Evolutionary conservation across 225 moss, liverwort and hornwort genomes (phyloP), one percentile per base, ranked within the genome.

Genomic region (Straminergon stramineum): DNA sequence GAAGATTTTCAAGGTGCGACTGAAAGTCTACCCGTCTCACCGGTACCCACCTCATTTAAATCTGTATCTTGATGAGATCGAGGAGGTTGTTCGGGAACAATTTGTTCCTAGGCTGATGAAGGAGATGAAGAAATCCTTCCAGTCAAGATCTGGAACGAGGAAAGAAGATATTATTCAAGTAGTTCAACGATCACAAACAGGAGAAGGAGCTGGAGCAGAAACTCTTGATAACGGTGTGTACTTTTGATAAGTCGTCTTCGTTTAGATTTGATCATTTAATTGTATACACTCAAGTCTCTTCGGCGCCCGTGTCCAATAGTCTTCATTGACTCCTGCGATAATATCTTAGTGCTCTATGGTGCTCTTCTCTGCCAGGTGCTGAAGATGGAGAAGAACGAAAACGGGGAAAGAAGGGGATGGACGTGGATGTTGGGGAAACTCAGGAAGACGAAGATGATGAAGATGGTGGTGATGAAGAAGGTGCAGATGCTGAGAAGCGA

Each of bases 401-500:
- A 55, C 71, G 63, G 70, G 81, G 81, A 69, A 91, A 94, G 93
- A 81, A 92, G 85, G 87, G 85, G 81, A 76, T 88, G 89, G 92
- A 95, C 81, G 91, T 92, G 63, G 98, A 96, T 55, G 94, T 95
- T 78, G 93, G 93, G 70, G 96, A 96, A 86, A 91, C 92, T 69
- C 94, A 95, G 82, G 97, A 93, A 86, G 96, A 96, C 34, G 96
- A 99, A 89, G 98, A 96, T 30, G 95, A 96, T 23, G 98, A 97
- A 58, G 98, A 94, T 55, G 94, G 89, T 82, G 96, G 93, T 79
- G 98, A 97, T 52, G 95, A 94, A 62, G 98, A 97, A 90, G 98
- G 97, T 87, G 97, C 97, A 87, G 98, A 99, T 91, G 97, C 98
- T 91, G 97, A 99, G 91, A 99, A 96, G 86, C 93, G 96, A 84